These are phyloP conservation scores for Penicillium verhagenii DNA, from an alignment of 495 filamentous ascomycete species.

Conservation along the genomic window DNA sequence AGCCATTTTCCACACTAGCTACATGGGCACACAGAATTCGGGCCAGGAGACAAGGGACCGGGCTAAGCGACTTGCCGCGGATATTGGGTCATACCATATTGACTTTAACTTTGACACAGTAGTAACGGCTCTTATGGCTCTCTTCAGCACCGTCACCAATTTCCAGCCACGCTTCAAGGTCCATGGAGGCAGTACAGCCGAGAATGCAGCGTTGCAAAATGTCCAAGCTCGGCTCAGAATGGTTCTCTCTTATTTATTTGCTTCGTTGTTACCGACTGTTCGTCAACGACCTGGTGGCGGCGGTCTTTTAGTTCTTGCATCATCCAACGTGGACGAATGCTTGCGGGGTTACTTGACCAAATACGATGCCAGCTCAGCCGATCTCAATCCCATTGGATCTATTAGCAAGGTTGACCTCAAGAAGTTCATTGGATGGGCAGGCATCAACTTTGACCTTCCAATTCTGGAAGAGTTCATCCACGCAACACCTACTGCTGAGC, in stretches of 20 bases:
- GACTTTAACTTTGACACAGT: conserved; percentile 76
- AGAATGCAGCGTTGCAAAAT: conserved; percentile 75
- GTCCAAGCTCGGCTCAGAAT: conserved; percentile 79
- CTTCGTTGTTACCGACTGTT: conserved; percentile 62
- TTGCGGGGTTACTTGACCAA: conserved; percentile 73
- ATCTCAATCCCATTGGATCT: conserved; percentile 70
- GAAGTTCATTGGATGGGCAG: conserved; percentile 69
- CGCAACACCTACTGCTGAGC: conserved; percentile 78
- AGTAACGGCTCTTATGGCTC: conserved; percentile 49
- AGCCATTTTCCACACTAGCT: conserved; percentile 68
- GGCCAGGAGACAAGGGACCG: conserved; percentile 69
- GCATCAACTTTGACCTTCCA: conserved; percentile 62
- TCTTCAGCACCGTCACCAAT: conserved; percentile 53
- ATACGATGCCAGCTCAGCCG: conserved; percentile 61
- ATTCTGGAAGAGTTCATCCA: conserved; percentile 71
- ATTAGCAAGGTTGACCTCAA: conserved; percentile 76
- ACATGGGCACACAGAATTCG: conserved; percentile 79
- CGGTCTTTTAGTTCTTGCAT: conserved; percentile 62
- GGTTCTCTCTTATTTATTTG: conserved; percentile 77
- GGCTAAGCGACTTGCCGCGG: conserved; percentile 63
- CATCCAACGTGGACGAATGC: conserved; percentile 56
- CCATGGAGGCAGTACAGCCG: conserved; percentile 58
- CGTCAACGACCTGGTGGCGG: conserved; percentile 52
- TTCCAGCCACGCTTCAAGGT: conserved; percentile 68
- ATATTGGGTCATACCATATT: conserved; percentile 72